Percentiles rank a stretch among this genome's conserved stretches.
phyloP scores from a whole-genome alignment of 2,329 filamentous ascomycete species.

The Ophiostoma sp. region DNA sequence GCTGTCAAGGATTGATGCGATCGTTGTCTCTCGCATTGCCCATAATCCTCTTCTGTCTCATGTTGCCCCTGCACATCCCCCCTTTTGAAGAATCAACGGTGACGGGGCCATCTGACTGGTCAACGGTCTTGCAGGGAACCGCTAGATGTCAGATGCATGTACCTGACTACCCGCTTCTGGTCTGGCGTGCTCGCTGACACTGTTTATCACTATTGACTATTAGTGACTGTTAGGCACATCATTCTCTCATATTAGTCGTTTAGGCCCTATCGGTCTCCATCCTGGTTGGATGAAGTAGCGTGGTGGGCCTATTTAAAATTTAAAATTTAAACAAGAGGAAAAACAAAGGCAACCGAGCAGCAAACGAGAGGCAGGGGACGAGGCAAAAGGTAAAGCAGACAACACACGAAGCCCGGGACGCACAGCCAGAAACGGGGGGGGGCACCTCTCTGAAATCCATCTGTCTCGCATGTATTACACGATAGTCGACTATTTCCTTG shows the following conservation, averaged over 20 bases:
- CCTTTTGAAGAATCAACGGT: conserved; percentile 7
- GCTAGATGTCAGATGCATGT: neutral
- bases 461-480: too few species aligned
- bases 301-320: neutral
- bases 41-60: conserved; percentile 1
- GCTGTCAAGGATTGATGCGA: too few species aligned
- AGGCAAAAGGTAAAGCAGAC: too few species aligned
- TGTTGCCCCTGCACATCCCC: conserved; percentile 2
- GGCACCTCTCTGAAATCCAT: too few species aligned
- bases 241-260: neutral
- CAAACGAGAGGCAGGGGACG: neutral
- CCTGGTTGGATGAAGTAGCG: neutral
- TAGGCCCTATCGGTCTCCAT: neutral
- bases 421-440: too few species aligned
- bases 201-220: too few species aligned
- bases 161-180: neutral
- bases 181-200: too few species aligned
- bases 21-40: neutral
- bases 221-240: neutral
- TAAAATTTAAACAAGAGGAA: conserved; percentile 12
- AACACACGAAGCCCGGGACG: too few species aligned
- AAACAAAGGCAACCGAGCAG: neutral
- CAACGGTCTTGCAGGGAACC: neutral
- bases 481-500: too few species aligned
- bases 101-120: neutral